Evolutionary conservation across 768 basidiomycete species (phyloP).

Genomic region (Boletus sp.): DNA sequence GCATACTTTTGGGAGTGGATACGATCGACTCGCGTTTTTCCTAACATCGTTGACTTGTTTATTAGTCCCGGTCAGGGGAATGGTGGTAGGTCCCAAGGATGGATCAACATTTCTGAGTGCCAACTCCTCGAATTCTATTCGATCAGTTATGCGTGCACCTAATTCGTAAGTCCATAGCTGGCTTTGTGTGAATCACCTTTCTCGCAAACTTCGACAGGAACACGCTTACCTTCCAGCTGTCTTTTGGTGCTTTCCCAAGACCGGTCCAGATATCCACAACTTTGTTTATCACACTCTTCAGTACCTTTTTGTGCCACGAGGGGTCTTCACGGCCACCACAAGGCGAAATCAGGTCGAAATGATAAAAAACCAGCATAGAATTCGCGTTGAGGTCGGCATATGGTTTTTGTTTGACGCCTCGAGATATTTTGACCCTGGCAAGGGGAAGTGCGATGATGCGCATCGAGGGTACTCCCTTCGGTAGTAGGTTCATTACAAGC

Average conservation of each 20-base stretch:
- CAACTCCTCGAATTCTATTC: conserved; percentile 78
- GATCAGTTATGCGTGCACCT: conserved; percentile 68
- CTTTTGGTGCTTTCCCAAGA: conserved; percentile 63
- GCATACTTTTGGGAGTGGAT: conserved; percentile 14
- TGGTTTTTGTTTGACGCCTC: conserved; percentile 7
- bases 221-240: conserved; percentile 68
- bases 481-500: conserved; percentile 13
- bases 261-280: conserved; percentile 59
- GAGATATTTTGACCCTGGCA: conserved; percentile 20
- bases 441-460: conserved; percentile 52
- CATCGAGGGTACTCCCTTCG: conserved; percentile 30
- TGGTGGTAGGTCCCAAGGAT: conserved; percentile 54
- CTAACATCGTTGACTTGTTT: conserved; percentile 17
- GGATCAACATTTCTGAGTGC: conserved; percentile 73
- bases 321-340: conserved; percentile 36
- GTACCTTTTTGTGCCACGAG: conserved; percentile 21
- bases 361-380: conserved; percentile 42
- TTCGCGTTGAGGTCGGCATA: conserved; percentile 9
- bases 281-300: conserved; percentile 51
- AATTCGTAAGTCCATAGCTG: conserved; percentile 60
- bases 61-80: conserved; percentile 28
- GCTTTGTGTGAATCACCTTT: conserved; percentile 5
- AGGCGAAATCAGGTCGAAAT: conserved; percentile 31
- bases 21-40: conserved; percentile 5
- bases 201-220: conserved; percentile 3